Base-by-base conservation (phyloP, 1,139 yeast genomes). In the Sugiyamaella pinicola region DNA sequence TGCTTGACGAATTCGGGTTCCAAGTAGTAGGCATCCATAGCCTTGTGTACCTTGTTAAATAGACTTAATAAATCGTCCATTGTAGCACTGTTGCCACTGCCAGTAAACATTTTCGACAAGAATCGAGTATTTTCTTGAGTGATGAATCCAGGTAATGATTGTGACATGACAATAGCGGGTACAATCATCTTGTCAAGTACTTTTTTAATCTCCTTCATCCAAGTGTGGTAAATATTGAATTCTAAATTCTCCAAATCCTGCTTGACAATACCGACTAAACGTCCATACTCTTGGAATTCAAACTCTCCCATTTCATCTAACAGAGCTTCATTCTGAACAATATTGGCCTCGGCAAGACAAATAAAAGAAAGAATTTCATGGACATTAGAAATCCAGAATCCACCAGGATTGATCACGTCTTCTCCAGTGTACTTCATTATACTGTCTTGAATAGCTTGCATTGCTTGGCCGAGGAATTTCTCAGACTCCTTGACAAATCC, bases 321-420 rank as follows among this genome's bases (percentile, higher is more conserved):
- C 59, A 88, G 78, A 4, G 84, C 79, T 66, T 87, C 96, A 66
- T 88, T 90, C 49, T 88, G 89, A 51, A 88, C 76, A 59, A 93
- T 89, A 18, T 96, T 89, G 59, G 83, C 83, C 69, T 93, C 96
- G 4, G 98, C 99, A 70, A 90, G 87, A 17, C 93, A 84, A 57
- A 91, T 96, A 75, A 93, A 95, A 1, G 98, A 90, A 71, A 88
- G 87, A 64, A 93, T 80, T 69, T 95, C 99, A 68, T 95, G 97
- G 6, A 96, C 93, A 71, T 93, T 93, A 2, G 98, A 88, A 61
- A 95, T 77, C 99, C 99, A 93, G 76, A 93, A 93, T 0, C 98
- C 96, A 64, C 97, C 98, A 64, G 90, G 90, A 49, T 91, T 83
- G 64, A 91, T 85, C 40, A 89, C 84, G 59, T 89, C 96, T 56